Base-by-base conservation (phyloP, 768 basidiomycete genomes). In the Suillus subaureus region DNA sequence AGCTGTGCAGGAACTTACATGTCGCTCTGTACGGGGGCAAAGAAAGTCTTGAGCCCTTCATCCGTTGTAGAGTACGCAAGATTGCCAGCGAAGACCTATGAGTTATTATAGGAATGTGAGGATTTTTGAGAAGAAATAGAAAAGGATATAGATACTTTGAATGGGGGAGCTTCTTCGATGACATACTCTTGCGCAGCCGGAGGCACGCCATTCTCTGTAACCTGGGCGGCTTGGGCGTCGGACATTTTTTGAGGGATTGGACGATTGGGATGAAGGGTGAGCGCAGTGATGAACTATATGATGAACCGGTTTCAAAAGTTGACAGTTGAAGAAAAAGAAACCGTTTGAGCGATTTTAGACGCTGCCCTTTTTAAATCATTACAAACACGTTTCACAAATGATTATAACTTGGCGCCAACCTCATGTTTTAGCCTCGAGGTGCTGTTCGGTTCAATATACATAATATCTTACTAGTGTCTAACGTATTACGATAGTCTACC, bases 11-110 rank as follows among this genome's bases (percentile, higher is more conserved):
- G 73, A 74, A 87, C 90, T 75, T 84, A 96, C 95, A 96, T 89
- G 80, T 94, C 93, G 83, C 81, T 87, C 79, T 87, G 84, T 76
- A 94, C 89, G 77, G 91, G 91, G 79, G 85, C 90, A 85, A 96
- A 97, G 85, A 97, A 91, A 79, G 92, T 83, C 90, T 88, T 92
- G 83, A 97, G 90, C 88, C 92, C 92, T 81, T 94, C 91, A 85
- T 94, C 93, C 84, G 91, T 93, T 71, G 93, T 94, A 76, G 89
- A 84, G 81, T 96, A 97, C 83, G 93, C 88, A 84, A 97, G 94
- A 83, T 97, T 97, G 73, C 95, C 95, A 76, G 90, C 93, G 79
- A 96, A 96, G 83, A 95, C 92, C 58, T 60, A 6, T n/a, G n/a
- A 7, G 2, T 23, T 55, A 26, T 58, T 60, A 61, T 67, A 21